Evolutionary conservation across 164 flowering plant genomes (phyloP).

Genomic region (Amborella trichopoda): DNA sequence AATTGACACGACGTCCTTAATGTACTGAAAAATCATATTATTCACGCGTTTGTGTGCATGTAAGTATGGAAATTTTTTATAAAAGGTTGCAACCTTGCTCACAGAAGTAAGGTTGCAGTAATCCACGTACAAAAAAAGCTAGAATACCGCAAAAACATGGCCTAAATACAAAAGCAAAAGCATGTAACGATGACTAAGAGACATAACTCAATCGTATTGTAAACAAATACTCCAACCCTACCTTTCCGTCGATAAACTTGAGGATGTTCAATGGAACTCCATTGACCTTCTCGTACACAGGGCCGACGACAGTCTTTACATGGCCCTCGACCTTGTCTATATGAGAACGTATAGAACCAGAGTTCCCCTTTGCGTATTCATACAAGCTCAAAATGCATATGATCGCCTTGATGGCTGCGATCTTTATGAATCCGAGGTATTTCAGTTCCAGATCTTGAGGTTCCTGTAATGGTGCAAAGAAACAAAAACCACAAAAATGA

Average conservation of each 20-base stretch:
- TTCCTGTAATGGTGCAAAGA: constrained; percentile 10
- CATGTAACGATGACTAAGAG: not conserved
- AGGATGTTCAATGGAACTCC: constrained; percentile 30
- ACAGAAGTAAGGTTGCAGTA: not conserved
- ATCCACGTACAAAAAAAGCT: not conserved
- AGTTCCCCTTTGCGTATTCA: constrained; percentile 40
- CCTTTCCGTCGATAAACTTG: constrained; percentile 36
- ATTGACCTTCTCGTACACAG: constrained; percentile 33
- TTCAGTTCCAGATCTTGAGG: constrained; percentile 20
- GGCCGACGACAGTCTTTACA: constrained; percentile 25
- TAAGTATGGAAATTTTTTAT: not conserved
- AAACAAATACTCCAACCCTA: not conserved
- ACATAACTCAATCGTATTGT: not conserved
- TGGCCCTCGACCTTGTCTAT: constrained; percentile 31
- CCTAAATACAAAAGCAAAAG: not conserved
- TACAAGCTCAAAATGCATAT: constrained; percentile 27
- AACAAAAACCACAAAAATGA: not conserved
- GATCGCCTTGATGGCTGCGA: constrained; percentile 23
- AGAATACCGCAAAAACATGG: not conserved
- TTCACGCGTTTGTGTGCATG: too few relatives aligned
- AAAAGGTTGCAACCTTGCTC: not conserved
- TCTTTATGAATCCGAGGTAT: constrained; percentile 36
- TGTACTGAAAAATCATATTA: too few relatives aligned
- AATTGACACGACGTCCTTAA: too few relatives aligned
- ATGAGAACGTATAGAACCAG: constrained; percentile 34